Evolutionary conservation across 345 rosid species (phyloP), one percentile per base, ranked within the genome.

Genomic region (Melaleuca alternifolia): DNA sequence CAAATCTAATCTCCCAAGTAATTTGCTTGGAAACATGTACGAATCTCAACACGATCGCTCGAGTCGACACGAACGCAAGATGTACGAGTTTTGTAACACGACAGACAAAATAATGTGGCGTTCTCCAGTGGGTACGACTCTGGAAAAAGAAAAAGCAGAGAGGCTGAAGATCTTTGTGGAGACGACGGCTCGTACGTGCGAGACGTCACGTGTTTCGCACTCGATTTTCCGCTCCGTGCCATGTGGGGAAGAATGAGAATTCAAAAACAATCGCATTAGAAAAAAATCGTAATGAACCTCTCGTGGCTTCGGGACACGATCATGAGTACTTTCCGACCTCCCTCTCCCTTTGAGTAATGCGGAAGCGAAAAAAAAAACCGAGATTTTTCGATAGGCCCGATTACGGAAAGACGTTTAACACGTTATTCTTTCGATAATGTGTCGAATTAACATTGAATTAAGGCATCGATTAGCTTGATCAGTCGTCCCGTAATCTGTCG

Each of bases 71-170:
- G 6, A 56, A 56, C 9, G 6, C 11, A 24, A 56, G 2, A 56
- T 24, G 10, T 11, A 23, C 4, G 23, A 56, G 13, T 24, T 23
- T 56, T 56, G 5, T 23, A 37, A 71, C 24, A 5, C 12, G 6
- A 37, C 20, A 20, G 10, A 18, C 48, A 9, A 37, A 33, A 37
- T n/a, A 4, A 23, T 18, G 37, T 48, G 18, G 37, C 2, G 3
- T 24, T 23, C 11, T 9, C 10, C 41, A 41, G 41, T 41, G 41
- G 41, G 41, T 2, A 2, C 41, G 41, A 4, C 41, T n/a, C n/a
- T n/a, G n/a, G 21, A 41, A 23, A 12, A 24, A 56, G 9, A 0
- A 33, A 10, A 71, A 0, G 10, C 6, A 6, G 2, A 11, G 48
- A 6, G 44, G 41, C 41, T 30, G 44, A 71, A 18, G 79, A 71